Evolutionary conservation across 768 basidiomycete species (phyloP).

Genomic region (Coprinopsis marcescibilis): DNA sequence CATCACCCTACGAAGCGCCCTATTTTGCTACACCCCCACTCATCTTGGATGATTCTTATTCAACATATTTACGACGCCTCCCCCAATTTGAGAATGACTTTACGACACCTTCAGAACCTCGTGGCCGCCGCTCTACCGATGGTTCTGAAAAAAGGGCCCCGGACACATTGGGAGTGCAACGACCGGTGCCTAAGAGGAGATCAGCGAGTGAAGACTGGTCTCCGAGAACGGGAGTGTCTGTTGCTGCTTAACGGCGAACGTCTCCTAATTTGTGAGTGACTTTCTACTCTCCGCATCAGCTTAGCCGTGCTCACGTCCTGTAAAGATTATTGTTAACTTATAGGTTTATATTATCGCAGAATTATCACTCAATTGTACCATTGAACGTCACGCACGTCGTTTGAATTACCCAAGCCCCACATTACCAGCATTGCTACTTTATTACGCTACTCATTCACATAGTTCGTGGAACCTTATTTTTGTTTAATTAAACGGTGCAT

Average conservation of each 20-base stretch:
- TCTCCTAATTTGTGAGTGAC: conserved; percentile 11
- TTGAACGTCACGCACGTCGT: too few relatives aligned
- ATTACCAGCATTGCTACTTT: too few relatives aligned
- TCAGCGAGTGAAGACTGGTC: conserved; percentile 29
- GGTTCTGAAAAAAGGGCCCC: neutral
- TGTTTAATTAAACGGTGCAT: too few relatives aligned
- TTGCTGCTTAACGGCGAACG: neutral
- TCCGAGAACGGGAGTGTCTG: conserved; percentile 10
- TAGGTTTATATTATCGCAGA: too few relatives aligned
- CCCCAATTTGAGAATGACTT: conserved; percentile 24
- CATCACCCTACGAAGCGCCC: conserved; percentile 38
- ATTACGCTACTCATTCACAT: too few relatives aligned
- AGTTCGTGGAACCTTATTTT: too few relatives aligned
- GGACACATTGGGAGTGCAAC: too few relatives aligned
- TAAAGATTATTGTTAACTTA: neutral
- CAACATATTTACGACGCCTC: conserved; percentile 19
- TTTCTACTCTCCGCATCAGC: neutral
- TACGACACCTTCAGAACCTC: conserved; percentile 10
- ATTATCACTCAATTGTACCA: too few relatives aligned
- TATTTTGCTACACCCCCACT: conserved; percentile 39
- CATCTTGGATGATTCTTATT: conserved; percentile 18
- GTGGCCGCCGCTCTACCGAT: conserved; percentile 3
- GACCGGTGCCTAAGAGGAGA: conserved; percentile 22
- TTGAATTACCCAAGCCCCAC: too few relatives aligned
- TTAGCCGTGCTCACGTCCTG: neutral